Base-by-base conservation (phyloP, 179 eudicot genomes). In the Silene noctiflora region DNA sequence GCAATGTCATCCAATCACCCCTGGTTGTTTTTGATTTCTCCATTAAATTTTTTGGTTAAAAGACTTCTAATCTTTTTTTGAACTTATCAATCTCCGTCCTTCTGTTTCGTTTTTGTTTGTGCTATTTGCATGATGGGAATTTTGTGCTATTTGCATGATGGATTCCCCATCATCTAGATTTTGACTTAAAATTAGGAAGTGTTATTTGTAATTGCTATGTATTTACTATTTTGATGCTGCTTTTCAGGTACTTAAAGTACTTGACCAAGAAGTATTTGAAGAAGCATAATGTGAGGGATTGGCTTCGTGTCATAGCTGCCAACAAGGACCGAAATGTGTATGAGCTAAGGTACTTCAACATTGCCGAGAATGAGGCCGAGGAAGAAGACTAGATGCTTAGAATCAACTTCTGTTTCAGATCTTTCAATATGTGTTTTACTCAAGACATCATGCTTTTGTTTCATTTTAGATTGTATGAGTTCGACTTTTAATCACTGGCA, bases 301-400 rank as follows among this genome's bases (percentile, higher is more conserved):
- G 83, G 83, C 83, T 80, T 21, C 83, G 83, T 71, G 83, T 80
- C 14, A 80, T 80, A 65, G 83, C 83, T 25, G 77, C 83, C 69
- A 80, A 80, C 83, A 80, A 80, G 68, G 83, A 80, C 8, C 77
- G 83, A 20, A 80, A 76, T 59, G 80, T 76, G 29, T 80, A 80
- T 13, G 80, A 80, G 58, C 48, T 80, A 39, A 72, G 80, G 80
- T 76, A 80, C 80, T 80, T 80, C 70, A 80, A 80, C 77, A 80
- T 80, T 46, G 80, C 80, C 13, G 83, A 80, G 77, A 80, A 80
- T 72, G 80, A 76, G 55, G 80, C 80, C 0, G 83, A 80, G 77
- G 83, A 80, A 29, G 80, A 76, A 72, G 80, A 80, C 11, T 80
- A 76, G 74, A 72, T 17, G 4, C 27, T 69, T 79, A 61, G 29